Evolutionary conservation across 2,329 filamentous ascomycete species (phyloP).

Genomic region (Colletotrichum cordylinicola): DNA sequence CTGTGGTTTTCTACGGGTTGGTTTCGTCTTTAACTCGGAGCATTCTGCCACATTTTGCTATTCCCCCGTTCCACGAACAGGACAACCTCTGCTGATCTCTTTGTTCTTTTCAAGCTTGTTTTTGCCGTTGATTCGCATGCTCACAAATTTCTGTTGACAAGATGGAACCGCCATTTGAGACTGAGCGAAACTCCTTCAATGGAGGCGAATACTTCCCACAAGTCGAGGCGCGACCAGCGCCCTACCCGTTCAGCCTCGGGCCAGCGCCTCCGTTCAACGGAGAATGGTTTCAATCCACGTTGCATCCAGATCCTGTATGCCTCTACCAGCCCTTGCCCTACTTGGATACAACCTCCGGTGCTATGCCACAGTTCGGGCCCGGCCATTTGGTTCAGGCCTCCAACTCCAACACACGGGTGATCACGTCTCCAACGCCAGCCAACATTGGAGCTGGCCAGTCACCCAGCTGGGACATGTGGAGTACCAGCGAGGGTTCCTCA

Average conservation of each 20-base stretch:
- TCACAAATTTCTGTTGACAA: too few relatives aligned
- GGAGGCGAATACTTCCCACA: background rate
- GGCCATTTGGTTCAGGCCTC: background rate
- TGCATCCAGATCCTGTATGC: background rate
- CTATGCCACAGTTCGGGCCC: background rate
- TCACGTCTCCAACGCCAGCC: background rate
- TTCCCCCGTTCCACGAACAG: background rate
- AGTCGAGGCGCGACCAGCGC: background rate
- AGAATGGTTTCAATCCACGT: background rate
- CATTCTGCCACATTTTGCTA: background rate
- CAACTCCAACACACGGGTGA: background rate
- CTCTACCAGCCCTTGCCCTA: background rate
- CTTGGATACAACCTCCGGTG: background rate
- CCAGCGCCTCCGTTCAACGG: background rate
- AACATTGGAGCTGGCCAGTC: background rate
- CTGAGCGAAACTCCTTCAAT: background rate
- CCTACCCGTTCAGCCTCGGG: background rate
- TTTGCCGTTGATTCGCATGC: background rate
- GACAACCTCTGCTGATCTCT: background rate
- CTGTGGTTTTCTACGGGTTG: background rate
- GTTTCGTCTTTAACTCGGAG: background rate
- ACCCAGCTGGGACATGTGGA: background rate
- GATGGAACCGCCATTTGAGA: background rate
- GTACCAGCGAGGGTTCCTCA: background rate
- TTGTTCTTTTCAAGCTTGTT: background rate